Evolutionary conservation across 108 stramenopile genomes (phyloP).

Genomic region (Nitzschia sp.): DNA sequence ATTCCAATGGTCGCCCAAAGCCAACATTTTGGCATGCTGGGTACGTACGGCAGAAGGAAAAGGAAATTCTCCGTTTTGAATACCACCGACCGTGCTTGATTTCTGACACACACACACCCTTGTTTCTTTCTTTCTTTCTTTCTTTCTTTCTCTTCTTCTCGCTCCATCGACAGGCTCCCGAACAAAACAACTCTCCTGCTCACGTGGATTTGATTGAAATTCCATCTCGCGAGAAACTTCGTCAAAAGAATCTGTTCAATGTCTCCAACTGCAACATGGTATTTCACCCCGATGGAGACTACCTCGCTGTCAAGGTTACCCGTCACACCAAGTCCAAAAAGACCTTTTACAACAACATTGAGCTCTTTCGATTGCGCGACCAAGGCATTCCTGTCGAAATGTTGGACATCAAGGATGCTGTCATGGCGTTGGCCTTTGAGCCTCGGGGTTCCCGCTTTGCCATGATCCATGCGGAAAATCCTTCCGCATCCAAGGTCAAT

Average conservation of each 20-base stretch:
- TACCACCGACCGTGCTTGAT: background rate
- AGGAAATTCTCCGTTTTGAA: background rate
- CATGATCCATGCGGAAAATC: conserved; percentile 93
- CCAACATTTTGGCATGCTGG: conserved; percentile 94
- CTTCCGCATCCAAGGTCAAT: conserved; percentile 79
- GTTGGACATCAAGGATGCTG: conserved; percentile 91
- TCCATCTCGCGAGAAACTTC: conserved; percentile 87
- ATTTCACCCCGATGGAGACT: conserved; percentile 93
- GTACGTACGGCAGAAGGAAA: too few relatives aligned
- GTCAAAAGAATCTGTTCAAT: conserved; percentile 95
- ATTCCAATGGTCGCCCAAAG: conserved; percentile 94
- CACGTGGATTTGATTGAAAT: conserved; percentile 92
- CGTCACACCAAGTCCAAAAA: conserved; percentile 96
- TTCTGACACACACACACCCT: background rate
- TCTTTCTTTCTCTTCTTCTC: background rate
- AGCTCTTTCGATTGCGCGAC: conserved; percentile 90
- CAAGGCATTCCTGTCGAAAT: conserved; percentile 93
- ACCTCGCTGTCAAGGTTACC: conserved; percentile 93
- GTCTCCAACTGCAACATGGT: conserved; percentile 92
- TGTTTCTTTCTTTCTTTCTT: conserved; percentile 8
- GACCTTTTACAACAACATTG: conserved; percentile 93
- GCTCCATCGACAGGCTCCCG: conserved; percentile 90
- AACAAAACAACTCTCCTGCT: conserved; percentile 90
- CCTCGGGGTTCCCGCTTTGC: conserved; percentile 92
- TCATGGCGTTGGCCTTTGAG: conserved; percentile 95